Evolutionary conservation across 768 basidiomycete species (phyloP), one percentile per base, ranked within the genome.

Genomic region (Suillus brevipes): DNA sequence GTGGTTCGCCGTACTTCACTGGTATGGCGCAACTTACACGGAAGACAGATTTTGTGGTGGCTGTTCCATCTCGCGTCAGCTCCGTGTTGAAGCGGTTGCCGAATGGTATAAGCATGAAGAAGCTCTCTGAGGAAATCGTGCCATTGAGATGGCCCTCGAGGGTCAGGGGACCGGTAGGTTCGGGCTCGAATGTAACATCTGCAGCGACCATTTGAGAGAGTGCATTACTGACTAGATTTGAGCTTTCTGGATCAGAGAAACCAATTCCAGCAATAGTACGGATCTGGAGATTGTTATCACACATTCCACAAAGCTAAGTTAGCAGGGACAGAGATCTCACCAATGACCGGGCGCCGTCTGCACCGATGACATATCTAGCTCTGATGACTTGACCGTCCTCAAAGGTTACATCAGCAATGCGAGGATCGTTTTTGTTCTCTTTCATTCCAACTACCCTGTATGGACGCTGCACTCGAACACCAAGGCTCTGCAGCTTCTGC

Each of bases 291-390:
- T 58, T 9, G 25, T 40, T 9, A 3, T 58, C n/a, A 40, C 25
- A 50, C 52, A 42, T 56, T 14, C 10, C 23, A 13, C 40, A 37
- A 61, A 65, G 43, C 18, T 60, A 49, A 40, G 8, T 31, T 18
- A 25, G 50, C 7, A 6, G 16, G 42, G 7, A 42, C 53, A 10
- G 25, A 16, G 12, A 16, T 69, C 78, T 60, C 67, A 85, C 85
- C 28, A 69, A 63, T 1, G 85, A 86, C 61, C 71, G 78, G 4
- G 83, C 73, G 4, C 85, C 85, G 67, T 87, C 85, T 10, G 85
- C 84, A 34, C 82, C 84, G 42, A 86, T 69, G 6, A 85, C 79
- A 68, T 84, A 85, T 38, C 76, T 78, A 20, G 84, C 71, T 6
- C 70, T 77, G 40, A 85, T 77, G 14, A 76, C 69, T 42, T 76